Conservation (phyloP, 208 protist species). For the Crithidia acanthocephali region DNA sequence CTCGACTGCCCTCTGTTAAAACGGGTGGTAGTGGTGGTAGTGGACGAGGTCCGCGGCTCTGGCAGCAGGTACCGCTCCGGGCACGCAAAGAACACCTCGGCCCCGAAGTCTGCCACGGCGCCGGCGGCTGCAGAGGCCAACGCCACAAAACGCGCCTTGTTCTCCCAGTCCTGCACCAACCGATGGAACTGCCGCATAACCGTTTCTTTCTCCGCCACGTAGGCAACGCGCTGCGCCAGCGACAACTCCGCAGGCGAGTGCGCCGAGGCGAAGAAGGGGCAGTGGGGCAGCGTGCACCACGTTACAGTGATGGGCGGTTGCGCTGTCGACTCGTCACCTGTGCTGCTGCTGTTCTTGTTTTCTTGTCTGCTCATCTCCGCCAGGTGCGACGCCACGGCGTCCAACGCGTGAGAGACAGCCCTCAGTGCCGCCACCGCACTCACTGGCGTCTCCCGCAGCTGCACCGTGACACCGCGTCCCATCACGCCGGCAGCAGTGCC, state of each 20-base stretch:
- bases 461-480: conserved; percentile 20
- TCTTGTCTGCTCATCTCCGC: not conserved
- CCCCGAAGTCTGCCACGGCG: conserved; percentile 63
- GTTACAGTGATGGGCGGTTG: conserved; percentile 5
- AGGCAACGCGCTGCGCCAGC: conserved; percentile 37
- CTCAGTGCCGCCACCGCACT: conserved; percentile 15
- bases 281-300: conserved; percentile 40
- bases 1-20: not conserved
- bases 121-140: conserved; percentile 29
- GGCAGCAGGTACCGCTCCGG: conserved; percentile 30
- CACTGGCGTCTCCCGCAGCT: conserved; percentile 24
- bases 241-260: conserved; percentile 55
- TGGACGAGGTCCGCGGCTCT: not conserved
- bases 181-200: conserved; percentile 44
- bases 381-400: conserved; percentile 24
- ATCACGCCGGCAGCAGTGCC: not conserved
- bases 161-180: conserved; percentile 29
- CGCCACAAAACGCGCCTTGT: conserved; percentile 39
- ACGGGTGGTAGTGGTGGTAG: not conserved
- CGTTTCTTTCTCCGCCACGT: conserved; percentile 39
- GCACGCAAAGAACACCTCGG: conserved; percentile 84
- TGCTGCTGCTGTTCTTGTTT: not conserved
- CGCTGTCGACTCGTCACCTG: not conserved
- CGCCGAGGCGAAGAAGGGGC: conserved; percentile 53
- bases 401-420: conserved; percentile 20